Percentiles rank a stretch among this genome's conserved stretches.
Conservation (phyloP, 257 asterid genomes). For the Mitragyna speciosa region DNA sequence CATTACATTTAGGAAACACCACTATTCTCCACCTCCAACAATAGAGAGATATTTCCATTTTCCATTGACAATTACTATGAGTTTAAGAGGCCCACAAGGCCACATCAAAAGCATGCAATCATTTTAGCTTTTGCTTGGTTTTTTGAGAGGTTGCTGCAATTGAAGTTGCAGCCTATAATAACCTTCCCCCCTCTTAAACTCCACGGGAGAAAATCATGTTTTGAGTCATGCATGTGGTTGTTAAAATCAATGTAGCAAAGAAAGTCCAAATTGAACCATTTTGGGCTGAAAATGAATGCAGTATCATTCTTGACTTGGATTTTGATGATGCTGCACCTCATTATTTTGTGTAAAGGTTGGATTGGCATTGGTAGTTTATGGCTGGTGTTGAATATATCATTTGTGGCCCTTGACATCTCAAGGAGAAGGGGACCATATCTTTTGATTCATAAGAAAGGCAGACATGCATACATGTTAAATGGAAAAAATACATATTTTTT, state of each 20-base stretch:
- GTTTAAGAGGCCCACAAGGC: background rate
- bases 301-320: background rate
- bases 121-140: background rate
- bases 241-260: background rate
- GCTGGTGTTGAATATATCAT: background rate
- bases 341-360: background rate
- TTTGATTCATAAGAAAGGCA: background rate
- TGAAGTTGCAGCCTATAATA: background rate
- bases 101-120: background rate
- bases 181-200: background rate
- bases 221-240: background rate
- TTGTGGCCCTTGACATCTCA: slow-evolving; percentile 1
- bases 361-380: background rate
- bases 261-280: background rate
- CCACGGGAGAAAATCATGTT: background rate
- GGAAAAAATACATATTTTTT: no score
- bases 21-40: slow-evolving; percentile 2
- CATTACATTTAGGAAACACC: background rate
- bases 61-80: background rate
- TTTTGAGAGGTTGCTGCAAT: background rate
- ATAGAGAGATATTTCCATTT: background rate
- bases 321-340: background rate
- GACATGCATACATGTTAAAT: background rate
- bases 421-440: slow-evolving; percentile 9
- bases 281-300: background rate